phyloP scores from a whole-genome alignment of 2,329 filamentous ascomycete genomes.

The Diaporthe velutina region DNA sequence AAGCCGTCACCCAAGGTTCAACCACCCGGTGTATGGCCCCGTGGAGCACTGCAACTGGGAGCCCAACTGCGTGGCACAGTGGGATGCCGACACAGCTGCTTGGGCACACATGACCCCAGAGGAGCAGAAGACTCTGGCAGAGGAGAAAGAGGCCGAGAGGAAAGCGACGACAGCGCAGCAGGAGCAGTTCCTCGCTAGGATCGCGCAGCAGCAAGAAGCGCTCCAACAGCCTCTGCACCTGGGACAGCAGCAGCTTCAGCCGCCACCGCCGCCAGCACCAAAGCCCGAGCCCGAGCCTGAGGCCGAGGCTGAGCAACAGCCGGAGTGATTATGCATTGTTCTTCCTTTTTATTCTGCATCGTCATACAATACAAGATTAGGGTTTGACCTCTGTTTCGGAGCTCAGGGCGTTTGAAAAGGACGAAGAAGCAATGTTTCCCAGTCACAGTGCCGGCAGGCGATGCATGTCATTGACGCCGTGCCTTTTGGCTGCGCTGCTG shows the following conservation, averaged over 20 bases:
- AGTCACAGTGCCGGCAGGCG: background rate
- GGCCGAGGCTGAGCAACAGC: background rate
- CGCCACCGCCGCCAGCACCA: background rate
- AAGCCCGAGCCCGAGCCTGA: background rate
- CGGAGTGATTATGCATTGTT: background rate
- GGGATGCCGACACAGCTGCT: slow-evolving; percentile 74
- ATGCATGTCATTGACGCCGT: background rate
- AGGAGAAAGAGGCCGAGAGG: slow-evolving; percentile 49
- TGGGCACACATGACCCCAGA: slow-evolving; percentile 71
- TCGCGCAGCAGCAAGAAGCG: slow-evolving; percentile 5
- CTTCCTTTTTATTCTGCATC: background rate
- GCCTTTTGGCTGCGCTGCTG: background rate
- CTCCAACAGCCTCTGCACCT: slow-evolving; percentile 27
- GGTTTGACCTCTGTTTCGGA: slow-evolving; percentile 4
- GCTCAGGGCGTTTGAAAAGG: slow-evolving; percentile 26
- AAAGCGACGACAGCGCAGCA: slow-evolving; percentile 43
- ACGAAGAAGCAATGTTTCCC: background rate
- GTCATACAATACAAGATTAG: slow-evolving; percentile 1
- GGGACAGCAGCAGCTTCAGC: background rate
- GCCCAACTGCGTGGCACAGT: slow-evolving; percentile 71
- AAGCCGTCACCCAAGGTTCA: slow-evolving; percentile 73
- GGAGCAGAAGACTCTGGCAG: slow-evolving; percentile 66
- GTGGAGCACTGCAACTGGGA: slow-evolving; percentile 81
- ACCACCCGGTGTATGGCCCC: slow-evolving; percentile 77
- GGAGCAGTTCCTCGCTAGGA: slow-evolving; percentile 8